Percentiles rank a stretch among this genome's conserved stretches.
Conservation (phyloP, 225 moss, liverwort and hornwort species). For the Ulota crispa region DNA sequence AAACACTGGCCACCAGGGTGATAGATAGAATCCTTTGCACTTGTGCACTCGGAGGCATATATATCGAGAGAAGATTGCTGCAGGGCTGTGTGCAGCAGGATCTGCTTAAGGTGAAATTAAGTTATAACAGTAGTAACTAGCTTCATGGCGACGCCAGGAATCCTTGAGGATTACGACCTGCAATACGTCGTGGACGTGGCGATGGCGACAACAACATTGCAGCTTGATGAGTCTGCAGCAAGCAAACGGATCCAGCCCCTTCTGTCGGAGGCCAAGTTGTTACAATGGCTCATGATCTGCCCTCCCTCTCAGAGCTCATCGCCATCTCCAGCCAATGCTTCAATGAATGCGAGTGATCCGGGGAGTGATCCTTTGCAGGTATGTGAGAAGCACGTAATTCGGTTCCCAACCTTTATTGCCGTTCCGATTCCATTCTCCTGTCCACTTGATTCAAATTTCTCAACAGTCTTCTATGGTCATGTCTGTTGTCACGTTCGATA, state of each 20-base stretch:
- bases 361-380: conserved; percentile 22
- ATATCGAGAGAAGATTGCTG: neutral
- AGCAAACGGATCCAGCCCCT: neutral
- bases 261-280: neutral
- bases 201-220: conserved; percentile 28
- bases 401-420: neutral
- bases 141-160: neutral
- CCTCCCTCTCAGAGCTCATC: neutral
- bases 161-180: conserved; percentile 27
- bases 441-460: neutral
- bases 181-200: conserved; percentile 40
- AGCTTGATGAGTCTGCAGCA: neutral
- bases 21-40: neutral
- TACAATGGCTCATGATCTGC: neutral
- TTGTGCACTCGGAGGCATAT: neutral
- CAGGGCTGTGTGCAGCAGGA: neutral
- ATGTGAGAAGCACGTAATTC: neutral
- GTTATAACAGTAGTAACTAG: too few species aligned
- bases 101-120: neutral
- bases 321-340: neutral
- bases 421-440: neutral
- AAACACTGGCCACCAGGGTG: too few species aligned
- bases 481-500: neutral
- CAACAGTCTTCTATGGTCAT: neutral
- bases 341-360: neutral